A percentile compares a stretch with the other conserved stretches of the same genome.
phyloP scores from a whole-genome alignment of 2,329 filamentous ascomycete genomes.

The Furcasterigmium sp. region DNA sequence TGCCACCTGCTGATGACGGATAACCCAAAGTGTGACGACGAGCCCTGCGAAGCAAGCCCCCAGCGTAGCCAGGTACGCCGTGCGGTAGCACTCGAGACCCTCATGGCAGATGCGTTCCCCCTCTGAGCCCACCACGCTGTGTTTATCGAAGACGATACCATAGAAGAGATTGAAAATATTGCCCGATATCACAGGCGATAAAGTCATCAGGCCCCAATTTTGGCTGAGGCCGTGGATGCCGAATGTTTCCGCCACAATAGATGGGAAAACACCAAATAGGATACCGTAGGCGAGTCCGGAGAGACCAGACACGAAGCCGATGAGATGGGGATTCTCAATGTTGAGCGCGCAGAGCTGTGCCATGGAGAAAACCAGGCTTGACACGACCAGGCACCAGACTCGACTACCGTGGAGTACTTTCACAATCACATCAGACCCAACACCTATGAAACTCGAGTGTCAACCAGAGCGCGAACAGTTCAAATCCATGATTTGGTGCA shows the following conservation, averaged over 20 bases:
- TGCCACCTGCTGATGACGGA: constrained; percentile 49
- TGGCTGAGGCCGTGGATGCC: constrained; percentile 84
- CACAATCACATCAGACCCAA: constrained; percentile 86
- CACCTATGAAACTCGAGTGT: constrained; percentile 42
- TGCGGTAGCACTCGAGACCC: constrained; percentile 73
- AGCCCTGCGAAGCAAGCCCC: constrained; percentile 66
- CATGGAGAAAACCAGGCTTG: constrained; percentile 69
- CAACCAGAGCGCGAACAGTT: neutral
- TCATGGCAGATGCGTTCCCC: constrained; percentile 72
- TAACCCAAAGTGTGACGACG: constrained; percentile 64
- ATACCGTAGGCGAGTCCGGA: constrained; percentile 90
- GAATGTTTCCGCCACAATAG: constrained; percentile 84
- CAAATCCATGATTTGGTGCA: neutral
- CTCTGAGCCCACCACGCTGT: constrained; percentile 62
- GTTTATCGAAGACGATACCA: constrained; percentile 74
- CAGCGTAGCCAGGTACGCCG: constrained; percentile 77
- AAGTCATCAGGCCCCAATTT: constrained; percentile 95
- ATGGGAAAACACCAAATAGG: constrained; percentile 89
- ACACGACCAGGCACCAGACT: constrained; percentile 83
- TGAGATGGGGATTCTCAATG: constrained; percentile 69
- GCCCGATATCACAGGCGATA: constrained; percentile 80
- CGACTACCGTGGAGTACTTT: constrained; percentile 75
- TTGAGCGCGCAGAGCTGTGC: constrained; percentile 74
- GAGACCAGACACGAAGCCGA: constrained; percentile 74
- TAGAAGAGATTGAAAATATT: constrained; percentile 94